A percentile compares a stretch with the other conserved stretches of the same genome.
Conservation (phyloP, 305 asterid genomes). For the Fraxinus ornus region DNA sequence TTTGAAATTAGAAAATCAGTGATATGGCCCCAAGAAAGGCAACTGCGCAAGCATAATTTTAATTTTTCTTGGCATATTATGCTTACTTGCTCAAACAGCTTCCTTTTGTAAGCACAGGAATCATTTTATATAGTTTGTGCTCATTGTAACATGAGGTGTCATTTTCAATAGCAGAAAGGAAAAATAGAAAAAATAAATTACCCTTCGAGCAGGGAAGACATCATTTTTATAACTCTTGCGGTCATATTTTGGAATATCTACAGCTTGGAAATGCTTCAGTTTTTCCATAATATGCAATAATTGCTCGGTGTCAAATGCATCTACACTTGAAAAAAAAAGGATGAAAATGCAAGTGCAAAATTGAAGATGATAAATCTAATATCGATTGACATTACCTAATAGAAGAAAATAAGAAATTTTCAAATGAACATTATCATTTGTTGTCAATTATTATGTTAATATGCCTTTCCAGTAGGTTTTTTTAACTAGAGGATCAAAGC, state of each 20-base stretch:
- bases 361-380: conserved; percentile 19
- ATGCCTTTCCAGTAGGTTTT: conserved; percentile 1
- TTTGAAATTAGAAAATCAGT: neutral
- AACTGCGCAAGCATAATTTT: neutral
- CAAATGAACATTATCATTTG: conserved; percentile 1
- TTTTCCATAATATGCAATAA: conserved; percentile 72
- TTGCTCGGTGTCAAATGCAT: conserved; percentile 82
- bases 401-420: conserved; percentile 15
- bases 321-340: conserved; percentile 39
- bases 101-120: neutral
- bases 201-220: conserved; percentile 77
- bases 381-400: conserved; percentile 17
- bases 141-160: conserved; percentile 11
- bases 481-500: neutral
- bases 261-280: conserved; percentile 76
- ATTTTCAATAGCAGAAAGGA: neutral
- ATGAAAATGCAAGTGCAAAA: conserved; percentile 25
- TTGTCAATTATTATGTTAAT: conserved; percentile 2
- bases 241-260: conserved; percentile 92
- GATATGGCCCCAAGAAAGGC: neutral
- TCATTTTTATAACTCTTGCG: conserved; percentile 81
- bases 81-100: neutral
- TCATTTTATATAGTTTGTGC: neutral
- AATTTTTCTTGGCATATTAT: neutral
- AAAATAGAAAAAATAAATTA: conserved; percentile 27